A percentile compares a stretch with the other conserved stretches of the same genome.
These are phyloP conservation scores for Phycomyces nitens DNA, from an alignment of 192 early-diverging fungal genomes.

Conservation along the genomic window DNA sequence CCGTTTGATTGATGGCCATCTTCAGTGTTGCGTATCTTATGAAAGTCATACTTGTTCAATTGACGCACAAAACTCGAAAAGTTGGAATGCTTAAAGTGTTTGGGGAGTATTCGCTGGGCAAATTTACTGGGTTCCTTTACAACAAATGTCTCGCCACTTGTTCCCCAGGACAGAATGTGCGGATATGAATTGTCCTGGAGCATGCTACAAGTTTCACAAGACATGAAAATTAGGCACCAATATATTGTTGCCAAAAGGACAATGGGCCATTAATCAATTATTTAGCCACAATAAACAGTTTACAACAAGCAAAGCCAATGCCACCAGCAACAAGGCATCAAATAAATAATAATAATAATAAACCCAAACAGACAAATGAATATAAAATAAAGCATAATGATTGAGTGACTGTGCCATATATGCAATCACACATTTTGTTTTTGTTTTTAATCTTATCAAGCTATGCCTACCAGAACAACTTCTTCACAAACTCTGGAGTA, in stretches of 20 bases:
- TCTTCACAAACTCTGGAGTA: slow-evolving; percentile 65
- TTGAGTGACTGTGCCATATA: too few species aligned
- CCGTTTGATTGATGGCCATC: slow-evolving; percentile 49
- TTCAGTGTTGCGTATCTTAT: slow-evolving; percentile 61
- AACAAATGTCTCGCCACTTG: slow-evolving; percentile 62
- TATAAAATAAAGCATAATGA: not conserved
- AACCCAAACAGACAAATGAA: not conserved
- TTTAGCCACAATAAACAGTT: too few species aligned
- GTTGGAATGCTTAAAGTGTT: slow-evolving; percentile 72
- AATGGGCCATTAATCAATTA: too few species aligned
- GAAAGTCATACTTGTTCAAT: slow-evolving; percentile 77
- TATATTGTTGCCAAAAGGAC: too few species aligned
- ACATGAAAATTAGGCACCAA: not conserved
- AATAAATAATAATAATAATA: not conserved
- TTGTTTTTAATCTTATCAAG: not conserved
- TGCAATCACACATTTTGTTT: not conserved
- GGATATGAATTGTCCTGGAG: slow-evolving; percentile 61
- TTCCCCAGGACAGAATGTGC: slow-evolving; percentile 62
- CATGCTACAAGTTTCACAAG: slow-evolving; percentile 48
- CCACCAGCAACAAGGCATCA: too few species aligned
- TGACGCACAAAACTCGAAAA: slow-evolving; percentile 68
- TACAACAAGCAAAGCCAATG: too few species aligned
- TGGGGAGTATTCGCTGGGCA: slow-evolving; percentile 60
- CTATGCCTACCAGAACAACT: slow-evolving; percentile 46
- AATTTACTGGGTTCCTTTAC: slow-evolving; percentile 70